Evolutionary conservation across 2,329 filamentous ascomycete genomes (phyloP).

Genomic region (Fusarium compactum): DNA sequence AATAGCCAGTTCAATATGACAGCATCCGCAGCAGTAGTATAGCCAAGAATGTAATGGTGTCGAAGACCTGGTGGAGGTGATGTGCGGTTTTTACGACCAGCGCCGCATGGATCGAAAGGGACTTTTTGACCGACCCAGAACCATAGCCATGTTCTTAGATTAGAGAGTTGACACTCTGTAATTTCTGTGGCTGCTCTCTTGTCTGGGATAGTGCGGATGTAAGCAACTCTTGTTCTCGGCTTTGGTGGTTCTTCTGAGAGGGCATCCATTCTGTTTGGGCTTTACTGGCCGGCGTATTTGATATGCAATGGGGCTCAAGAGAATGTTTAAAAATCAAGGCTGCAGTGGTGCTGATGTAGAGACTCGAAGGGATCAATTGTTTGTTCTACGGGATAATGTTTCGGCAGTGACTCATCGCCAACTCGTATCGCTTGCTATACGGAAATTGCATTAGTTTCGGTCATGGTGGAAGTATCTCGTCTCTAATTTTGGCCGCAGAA

Average conservation of each 20-base stretch:
- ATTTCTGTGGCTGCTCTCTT: not conserved
- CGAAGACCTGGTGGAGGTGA: not conserved
- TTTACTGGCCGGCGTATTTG: not conserved
- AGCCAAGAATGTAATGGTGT: not conserved
- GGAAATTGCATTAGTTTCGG: not conserved
- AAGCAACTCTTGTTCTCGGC: not conserved
- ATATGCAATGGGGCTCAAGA: too few species aligned
- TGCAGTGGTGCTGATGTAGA: too few species aligned
- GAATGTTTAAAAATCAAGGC: too few species aligned
- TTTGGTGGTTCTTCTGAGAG: rapidly evolving
- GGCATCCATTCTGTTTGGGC: not conserved
- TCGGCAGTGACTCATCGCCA: not conserved
- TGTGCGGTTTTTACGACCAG: not conserved
- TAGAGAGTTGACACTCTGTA: too few species aligned
- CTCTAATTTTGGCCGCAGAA: rapidly evolving
- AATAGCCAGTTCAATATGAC: not conserved
- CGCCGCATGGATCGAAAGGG: not conserved
- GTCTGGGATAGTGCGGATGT: not conserved
- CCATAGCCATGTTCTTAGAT: not conserved
- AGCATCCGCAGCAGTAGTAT: not conserved
- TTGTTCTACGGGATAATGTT: too few species aligned
- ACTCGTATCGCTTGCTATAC: not conserved
- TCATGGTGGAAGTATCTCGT: not conserved
- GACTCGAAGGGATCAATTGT: too few species aligned
- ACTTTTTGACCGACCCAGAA: constrained; percentile 12